These are phyloP conservation scores for Fusarium sp. DNA, from an alignment of 2,329 filamentous ascomycete species.

Conservation along the genomic window DNA sequence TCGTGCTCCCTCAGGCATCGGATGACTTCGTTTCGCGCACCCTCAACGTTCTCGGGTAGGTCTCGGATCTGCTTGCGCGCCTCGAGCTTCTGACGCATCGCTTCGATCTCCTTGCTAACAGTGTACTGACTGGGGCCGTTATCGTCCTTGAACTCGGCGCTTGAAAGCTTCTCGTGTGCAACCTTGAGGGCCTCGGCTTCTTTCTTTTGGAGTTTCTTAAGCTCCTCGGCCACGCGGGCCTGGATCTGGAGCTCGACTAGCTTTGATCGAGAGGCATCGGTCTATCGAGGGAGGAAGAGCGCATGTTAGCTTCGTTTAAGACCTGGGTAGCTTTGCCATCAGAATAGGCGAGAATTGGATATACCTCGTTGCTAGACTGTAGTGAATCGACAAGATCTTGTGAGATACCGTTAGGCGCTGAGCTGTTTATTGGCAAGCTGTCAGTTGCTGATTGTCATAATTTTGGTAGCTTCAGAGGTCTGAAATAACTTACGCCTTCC, in stretches of 20 bases:
- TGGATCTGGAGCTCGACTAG: slow-evolving; percentile 90
- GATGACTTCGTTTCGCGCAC: slow-evolving; percentile 82
- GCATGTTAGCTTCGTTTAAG: slow-evolving; percentile 32
- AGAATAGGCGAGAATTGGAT: slow-evolving; percentile 29
- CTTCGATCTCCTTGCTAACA: slow-evolving; percentile 73
- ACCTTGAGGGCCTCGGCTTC: slow-evolving; percentile 78
- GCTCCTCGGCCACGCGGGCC: slow-evolving; percentile 86
- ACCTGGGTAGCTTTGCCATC: background rate
- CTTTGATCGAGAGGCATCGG: slow-evolving; percentile 88
- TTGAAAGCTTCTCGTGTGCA: slow-evolving; percentile 76
- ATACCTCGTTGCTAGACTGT: slow-evolving; percentile 88
- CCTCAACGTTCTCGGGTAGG: slow-evolving; percentile 79
- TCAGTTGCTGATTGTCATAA: slow-evolving; percentile 37
- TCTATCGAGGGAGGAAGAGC: slow-evolving; percentile 67
- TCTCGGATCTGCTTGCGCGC: slow-evolving; percentile 75
- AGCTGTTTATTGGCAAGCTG: slow-evolving; percentile 53
- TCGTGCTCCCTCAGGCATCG: slow-evolving; percentile 88
- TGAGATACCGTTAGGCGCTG: slow-evolving; percentile 73
- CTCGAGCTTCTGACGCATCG: slow-evolving; percentile 72
- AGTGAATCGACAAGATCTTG: slow-evolving; percentile 86
- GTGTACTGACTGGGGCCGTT: slow-evolving; percentile 58
- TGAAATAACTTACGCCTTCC: slow-evolving; percentile 67
- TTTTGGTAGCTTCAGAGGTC: background rate
- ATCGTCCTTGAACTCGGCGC: slow-evolving; percentile 55
- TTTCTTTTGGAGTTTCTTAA: slow-evolving; percentile 81